Base-by-base conservation (phyloP, 2,329 filamentous ascomycete genomes). In the Fusarium robinianum region DNA sequence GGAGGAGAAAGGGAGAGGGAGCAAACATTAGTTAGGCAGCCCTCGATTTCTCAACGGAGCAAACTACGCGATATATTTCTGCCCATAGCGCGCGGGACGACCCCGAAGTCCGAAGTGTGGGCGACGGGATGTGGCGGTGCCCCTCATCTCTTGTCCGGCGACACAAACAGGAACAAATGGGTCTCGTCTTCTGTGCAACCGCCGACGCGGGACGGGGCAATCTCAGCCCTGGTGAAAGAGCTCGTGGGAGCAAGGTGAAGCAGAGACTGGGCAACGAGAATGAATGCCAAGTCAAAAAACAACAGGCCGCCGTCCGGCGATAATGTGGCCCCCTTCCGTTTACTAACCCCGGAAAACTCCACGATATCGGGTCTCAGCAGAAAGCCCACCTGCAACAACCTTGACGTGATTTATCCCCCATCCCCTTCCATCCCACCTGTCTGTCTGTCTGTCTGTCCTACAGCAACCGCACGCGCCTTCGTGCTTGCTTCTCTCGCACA, bases 131-230 rank as follows among this genome's bases (percentile, higher is more conserved):
- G 32, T 33, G 34, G 34, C 19, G 19, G 42, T 54, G 24, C n/a
- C 17, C 21, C 26, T 25, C 26, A 36, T 27, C 15, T 39, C 29
- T 15, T 17, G 24, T 24, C 18, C 17, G 22, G 27, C 21, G 31
- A 24, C 30, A 41, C 24, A 41, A 18, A 27, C n/a, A n/a, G n/a
- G n/a, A 15, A n/a, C 25, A 15, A 18, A 16, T 22, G 15, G 26
- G 11, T 19, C 15, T 12, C 23, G n/a, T 46, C 25, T 18, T 41
- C 25, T 29, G 51, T 54, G 27, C 36, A 29, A 54, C 51, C 22
- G 4, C 8, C 23, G 16, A 54, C 51, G 52, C 51, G 51, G 52
- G 47, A 34, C 27, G 24, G 33, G 16, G 34, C 29, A 23, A 15
- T 31, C 30, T 24, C 33, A 25, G 21, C 26, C 37, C 16, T 42